These are phyloP conservation scores for Aquanectria penicillioides DNA, from an alignment of 2,329 filamentous ascomycete genomes.

Conservation along the genomic window DNA sequence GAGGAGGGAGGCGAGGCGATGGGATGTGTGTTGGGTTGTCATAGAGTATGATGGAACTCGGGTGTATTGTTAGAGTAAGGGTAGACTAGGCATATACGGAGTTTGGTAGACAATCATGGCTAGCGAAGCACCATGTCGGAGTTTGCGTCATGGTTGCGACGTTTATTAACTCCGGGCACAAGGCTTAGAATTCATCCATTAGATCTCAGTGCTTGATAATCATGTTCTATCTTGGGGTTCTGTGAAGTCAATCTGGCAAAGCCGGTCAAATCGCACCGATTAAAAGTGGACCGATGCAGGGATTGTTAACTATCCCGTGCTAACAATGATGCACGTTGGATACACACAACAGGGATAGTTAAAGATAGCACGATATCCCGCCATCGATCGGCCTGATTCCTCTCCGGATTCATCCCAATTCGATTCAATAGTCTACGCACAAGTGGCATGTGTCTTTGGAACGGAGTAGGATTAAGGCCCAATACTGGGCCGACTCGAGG, in stretches of 20 bases:
- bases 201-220: slow-evolving; percentile 2
- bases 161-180: neutral
- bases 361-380: neutral
- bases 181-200: neutral
- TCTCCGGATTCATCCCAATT: too few relatives aligned
- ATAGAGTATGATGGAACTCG: too few relatives aligned
- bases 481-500: neutral
- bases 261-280: slow-evolving; percentile 17
- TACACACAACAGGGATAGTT: slow-evolving; percentile 10
- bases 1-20: neutral
- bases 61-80: neutral
- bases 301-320: slow-evolving; percentile 22
- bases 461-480: too few relatives aligned
- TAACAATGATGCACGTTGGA: neutral
- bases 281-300: neutral
- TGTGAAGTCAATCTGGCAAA: neutral
- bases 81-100: neutral
- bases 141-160: too few relatives aligned
- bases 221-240: neutral
- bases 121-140: too few relatives aligned
- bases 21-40: neutral
- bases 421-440: neutral
- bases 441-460: neutral
- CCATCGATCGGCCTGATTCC: slow-evolving; percentile 18
- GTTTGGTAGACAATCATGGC: too few relatives aligned